Base-by-base conservation (phyloP, 352 stramenopile genomes). In the Stramenopiles sp. region DNA sequence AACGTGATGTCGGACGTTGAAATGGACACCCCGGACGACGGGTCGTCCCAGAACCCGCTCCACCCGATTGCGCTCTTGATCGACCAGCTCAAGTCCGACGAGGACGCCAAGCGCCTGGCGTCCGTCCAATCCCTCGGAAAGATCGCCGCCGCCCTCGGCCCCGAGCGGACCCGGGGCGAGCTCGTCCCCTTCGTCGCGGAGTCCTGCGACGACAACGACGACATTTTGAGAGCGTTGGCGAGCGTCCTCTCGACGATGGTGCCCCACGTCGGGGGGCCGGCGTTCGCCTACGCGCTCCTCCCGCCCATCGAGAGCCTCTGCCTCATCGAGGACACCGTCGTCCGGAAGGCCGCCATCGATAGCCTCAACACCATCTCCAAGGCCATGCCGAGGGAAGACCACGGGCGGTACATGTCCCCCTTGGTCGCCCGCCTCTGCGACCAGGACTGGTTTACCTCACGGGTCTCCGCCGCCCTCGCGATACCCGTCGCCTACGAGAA, bases 161-260 rank as follows among this genome's bases (percentile, higher is more conserved):
- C 84, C 0, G 87, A 94, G 32, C 83, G 84, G 73, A 92, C 86
- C 37, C 83, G 88, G 63, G 84, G 92, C 43, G 95, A 99, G 84
- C 84, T 99, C 12, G 78, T 99, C n/a, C 94, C 95, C 0, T 99
- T 99, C 78, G 82, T 99, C 37, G 84, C 81, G 88, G 94, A 98
- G 76, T 95, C 87, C 12, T 86, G 96, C 18, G 94, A 98, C 78
- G 94, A 98, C 76, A 93, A 98, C 78, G 95, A 99, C 81, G 92
- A 98, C 80, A 85, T 98, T 34, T 83, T 97, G 31, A 83, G 96
- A 33, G 83, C 91, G 63, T 79, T 97, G 68, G 89, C 88, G 0
- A 87, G 94, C 53, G 87, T 96, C 74, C 80, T 97, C 33, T 86
- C 86, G 32, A 82, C 85, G 3, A 90, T 97, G 69, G 86, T 96